phyloP scores from a whole-genome alignment of 768 basidiomycete genomes.

The Termitomyces sp. region DNA sequence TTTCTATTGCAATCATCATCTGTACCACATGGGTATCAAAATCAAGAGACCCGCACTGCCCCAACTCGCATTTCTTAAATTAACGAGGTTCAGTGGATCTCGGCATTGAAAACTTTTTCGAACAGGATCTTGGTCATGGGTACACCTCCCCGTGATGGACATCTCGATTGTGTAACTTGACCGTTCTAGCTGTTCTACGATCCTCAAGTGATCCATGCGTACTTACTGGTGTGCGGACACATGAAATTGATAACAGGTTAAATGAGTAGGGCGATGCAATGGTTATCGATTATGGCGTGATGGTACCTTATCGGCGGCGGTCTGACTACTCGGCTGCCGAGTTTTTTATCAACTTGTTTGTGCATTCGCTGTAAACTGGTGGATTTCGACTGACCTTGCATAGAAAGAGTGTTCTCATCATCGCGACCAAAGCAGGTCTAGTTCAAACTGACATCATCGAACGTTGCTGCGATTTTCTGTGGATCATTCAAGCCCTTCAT shows the following conservation, averaged over 20 bases:
- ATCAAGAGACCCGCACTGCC: constrained; percentile 20
- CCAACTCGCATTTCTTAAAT: not conserved
- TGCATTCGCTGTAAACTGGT: not conserved
- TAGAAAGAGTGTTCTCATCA: not conserved
- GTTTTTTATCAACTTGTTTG: not conserved
- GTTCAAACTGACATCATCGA: not conserved
- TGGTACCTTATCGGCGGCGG: not conserved
- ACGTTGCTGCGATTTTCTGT: not conserved
- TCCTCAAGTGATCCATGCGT: not conserved
- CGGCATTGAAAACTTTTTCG: not conserved
- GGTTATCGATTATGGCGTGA: not conserved
- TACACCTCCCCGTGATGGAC: constrained; percentile 1
- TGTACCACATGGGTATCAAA: constrained; percentile 35
- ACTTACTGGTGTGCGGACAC: not conserved
- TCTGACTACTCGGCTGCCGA: not conserved
- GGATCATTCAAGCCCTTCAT: constrained; percentile 2
- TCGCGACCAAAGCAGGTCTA: not conserved
- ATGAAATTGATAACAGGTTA: not conserved
- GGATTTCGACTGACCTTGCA: not conserved
- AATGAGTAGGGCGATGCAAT: not conserved
- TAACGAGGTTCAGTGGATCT: not conserved
- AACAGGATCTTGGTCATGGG: constrained; percentile 2
- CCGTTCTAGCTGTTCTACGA: too few species aligned
- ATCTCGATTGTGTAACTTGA: not conserved
- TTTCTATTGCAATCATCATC: too few species aligned